These are phyloP conservation scores for Sphagnum tenellum DNA, from an alignment of 225 moss, liverwort and hornwort species.

Conservation along the genomic window DNA sequence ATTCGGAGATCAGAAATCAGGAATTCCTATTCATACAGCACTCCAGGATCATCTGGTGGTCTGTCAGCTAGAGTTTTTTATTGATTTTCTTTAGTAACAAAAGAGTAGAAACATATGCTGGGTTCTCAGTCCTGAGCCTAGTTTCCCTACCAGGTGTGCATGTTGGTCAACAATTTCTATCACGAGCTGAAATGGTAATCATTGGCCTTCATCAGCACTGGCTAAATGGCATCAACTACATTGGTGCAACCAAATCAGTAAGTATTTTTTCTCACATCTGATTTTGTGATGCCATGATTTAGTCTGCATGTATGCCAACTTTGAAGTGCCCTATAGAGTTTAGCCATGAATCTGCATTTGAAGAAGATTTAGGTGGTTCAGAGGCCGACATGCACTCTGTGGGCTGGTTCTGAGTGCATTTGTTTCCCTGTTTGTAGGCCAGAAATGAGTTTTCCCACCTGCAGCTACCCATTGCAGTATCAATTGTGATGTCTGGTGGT, in stretches of 20 bases:
- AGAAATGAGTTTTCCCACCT: neutral
- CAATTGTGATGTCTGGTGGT: constrained; percentile 62
- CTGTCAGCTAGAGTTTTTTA: neutral
- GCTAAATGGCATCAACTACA: constrained; percentile 61
- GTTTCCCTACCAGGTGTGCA: constrained; percentile 24
- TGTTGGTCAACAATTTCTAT: constrained; percentile 55
- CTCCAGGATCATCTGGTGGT: neutral
- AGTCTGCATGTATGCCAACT: neutral
- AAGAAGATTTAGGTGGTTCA: neutral
- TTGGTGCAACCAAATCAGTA: constrained; percentile 11
- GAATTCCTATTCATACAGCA: neutral
- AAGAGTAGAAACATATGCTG: neutral
- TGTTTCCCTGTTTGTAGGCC: no score
- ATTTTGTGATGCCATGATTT: neutral
- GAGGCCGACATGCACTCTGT: neutral
- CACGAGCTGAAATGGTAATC: constrained; percentile 58
- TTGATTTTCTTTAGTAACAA: neutral
- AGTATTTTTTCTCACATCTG: no score
- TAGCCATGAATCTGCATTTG: neutral
- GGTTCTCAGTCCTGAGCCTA: neutral
- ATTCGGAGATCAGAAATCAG: no score
- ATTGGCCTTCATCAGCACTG: constrained; percentile 51
- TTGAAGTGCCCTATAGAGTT: neutral
- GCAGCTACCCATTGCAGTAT: constrained; percentile 33
- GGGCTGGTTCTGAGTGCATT: no score